Evolutionary conservation across 2,329 filamentous ascomycete species (phyloP).

Genomic region (Aspergillus sp.): DNA sequence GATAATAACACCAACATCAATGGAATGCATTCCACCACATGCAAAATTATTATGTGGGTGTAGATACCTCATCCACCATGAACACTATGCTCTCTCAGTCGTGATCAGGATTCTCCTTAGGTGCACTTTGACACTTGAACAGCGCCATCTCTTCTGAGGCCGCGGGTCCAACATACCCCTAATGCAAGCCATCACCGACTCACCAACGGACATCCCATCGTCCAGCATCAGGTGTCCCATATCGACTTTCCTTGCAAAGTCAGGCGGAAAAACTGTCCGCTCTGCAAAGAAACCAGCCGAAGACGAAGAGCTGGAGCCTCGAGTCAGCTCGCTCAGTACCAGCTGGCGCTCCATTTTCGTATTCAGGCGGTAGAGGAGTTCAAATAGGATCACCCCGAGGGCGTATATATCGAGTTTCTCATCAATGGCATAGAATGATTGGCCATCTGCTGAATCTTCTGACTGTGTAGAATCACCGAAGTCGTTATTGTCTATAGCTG

Average conservation of each 20-base stretch:
- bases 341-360: slow-evolving; percentile 43
- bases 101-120: slow-evolving; percentile 23
- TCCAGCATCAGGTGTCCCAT: slow-evolving; percentile 18
- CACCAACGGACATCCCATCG: slow-evolving; percentile 21
- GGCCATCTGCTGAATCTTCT: slow-evolving; percentile 5
- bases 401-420: slow-evolving; percentile 55
- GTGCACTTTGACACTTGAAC: slow-evolving; percentile 26
- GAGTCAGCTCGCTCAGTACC: slow-evolving; percentile 35
- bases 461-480: neutral
- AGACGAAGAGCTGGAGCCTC: slow-evolving; percentile 10
- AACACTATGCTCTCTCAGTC: slow-evolving; percentile 6
- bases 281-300: neutral
- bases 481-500: slow-evolving; percentile 25
- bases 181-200: slow-evolving; percentile 31
- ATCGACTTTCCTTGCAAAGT: slow-evolving; percentile 32
- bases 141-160: slow-evolving; percentile 30
- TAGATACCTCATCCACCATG: too few species aligned
- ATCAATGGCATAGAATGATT: slow-evolving; percentile 26
- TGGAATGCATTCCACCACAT: too few species aligned
- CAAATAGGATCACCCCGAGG: slow-evolving; percentile 55
- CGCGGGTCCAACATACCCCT: slow-evolving; percentile 35
- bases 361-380: slow-evolving; percentile 50
- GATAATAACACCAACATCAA: too few species aligned
- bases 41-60: too few species aligned
- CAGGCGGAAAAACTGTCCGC: slow-evolving; percentile 25